phyloP scores from a whole-genome alignment of 2,329 filamentous ascomycete species.

The Metarhizium album region DNA sequence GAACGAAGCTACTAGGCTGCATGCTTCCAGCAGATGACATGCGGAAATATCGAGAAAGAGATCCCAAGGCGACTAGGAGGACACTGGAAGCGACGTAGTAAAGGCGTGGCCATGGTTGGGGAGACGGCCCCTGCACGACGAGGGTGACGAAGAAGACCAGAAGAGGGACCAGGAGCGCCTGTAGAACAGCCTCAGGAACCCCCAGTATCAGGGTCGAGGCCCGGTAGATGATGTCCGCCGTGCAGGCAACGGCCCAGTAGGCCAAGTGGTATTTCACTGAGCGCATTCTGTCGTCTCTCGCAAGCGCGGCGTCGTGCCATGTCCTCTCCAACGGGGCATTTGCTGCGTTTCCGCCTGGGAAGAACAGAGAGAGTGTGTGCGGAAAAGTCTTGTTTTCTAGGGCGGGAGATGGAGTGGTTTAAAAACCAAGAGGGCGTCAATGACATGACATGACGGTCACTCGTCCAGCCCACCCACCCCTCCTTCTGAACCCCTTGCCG shows the following conservation, averaged over 20 bases:
- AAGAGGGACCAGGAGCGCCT: background rate
- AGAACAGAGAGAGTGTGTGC: no score
- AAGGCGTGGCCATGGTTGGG: conserved; percentile 1
- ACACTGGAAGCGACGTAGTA: background rate
- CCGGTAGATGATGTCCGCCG: background rate
- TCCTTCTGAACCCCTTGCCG: no score
- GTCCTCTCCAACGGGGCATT: no score
- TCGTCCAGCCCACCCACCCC: no score
- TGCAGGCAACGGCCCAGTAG: background rate
- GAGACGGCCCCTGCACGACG: background rate
- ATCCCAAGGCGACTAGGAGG: background rate
- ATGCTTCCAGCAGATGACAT: background rate
- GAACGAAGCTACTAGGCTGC: background rate
- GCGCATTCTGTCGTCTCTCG: background rate
- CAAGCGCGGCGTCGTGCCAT: background rate
- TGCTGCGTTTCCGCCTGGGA: no score
- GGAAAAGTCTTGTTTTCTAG: no score
- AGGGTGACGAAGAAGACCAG: background rate
- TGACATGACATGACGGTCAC: no score
- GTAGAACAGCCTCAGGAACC: background rate
- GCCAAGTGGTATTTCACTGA: background rate
- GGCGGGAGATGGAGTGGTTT: no score
- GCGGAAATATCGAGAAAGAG: background rate
- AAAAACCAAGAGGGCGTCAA: no score
- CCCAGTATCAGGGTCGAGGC: background rate